Percentiles rank a stretch among this genome's conserved stretches.
phyloP scores from a whole-genome alignment of 1,139 yeast species.

The Diutina catenulata region DNA sequence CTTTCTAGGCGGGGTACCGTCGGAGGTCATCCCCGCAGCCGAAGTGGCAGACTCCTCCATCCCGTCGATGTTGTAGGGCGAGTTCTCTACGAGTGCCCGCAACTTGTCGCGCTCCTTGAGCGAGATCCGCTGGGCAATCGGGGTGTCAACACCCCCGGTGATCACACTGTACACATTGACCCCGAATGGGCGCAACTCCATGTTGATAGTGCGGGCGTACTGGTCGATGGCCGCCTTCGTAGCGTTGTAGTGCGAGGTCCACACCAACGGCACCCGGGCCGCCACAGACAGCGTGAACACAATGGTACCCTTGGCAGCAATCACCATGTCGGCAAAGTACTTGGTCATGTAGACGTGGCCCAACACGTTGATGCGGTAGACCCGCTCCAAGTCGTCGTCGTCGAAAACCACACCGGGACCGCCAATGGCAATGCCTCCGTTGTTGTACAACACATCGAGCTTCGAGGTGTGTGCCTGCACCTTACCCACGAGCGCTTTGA shows the following conservation, averaged over 20 bases:
- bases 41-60: constrained; percentile 16
- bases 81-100: neutral
- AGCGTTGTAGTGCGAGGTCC: constrained; percentile 22
- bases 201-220: constrained; percentile 15
- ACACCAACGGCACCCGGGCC: constrained; percentile 23
- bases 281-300: constrained; percentile 30
- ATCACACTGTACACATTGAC: constrained; percentile 25
- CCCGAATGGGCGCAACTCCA: constrained; percentile 22
- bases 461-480: neutral
- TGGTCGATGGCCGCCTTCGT: constrained; percentile 23
- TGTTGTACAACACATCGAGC: neutral
- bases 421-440: constrained; percentile 6
- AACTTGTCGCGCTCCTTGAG: constrained; percentile 6
- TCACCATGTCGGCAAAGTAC: constrained; percentile 19
- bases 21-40: neutral
- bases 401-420: constrained; percentile 24
- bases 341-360: constrained; percentile 29
- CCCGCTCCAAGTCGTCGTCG: constrained; percentile 14
- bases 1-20: neutral
- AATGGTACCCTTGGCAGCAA: constrained; percentile 23
- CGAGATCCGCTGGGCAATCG: constrained; percentile 15
- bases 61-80: constrained; percentile 19
- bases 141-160: constrained; percentile 32
- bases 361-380: constrained; percentile 23
- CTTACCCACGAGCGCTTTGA: neutral